These are phyloP conservation scores for Grosmannia huntii DNA, from an alignment of 2,329 filamentous ascomycete genomes.

Conservation along the genomic window DNA sequence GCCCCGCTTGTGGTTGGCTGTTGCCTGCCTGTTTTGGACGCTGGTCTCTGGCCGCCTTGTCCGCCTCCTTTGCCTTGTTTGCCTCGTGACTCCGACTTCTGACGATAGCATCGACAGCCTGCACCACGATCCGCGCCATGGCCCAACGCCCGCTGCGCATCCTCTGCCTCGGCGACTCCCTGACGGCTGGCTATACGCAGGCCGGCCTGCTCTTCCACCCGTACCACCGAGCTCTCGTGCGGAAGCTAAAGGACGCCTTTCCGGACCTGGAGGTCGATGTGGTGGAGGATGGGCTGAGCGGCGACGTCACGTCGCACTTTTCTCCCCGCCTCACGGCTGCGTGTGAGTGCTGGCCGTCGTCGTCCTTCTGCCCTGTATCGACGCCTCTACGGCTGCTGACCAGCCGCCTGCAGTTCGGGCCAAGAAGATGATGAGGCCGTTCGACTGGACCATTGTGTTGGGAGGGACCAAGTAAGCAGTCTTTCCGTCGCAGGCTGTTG, in stretches of 20 bases:
- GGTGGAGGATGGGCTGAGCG: conserved; percentile 16
- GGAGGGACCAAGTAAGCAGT: conserved; percentile 43
- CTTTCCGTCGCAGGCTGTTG: not conserved
- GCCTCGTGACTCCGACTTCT: not conserved
- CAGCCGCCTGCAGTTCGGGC: not conserved
- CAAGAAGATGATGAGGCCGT: conserved; percentile 15
- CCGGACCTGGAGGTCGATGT: conserved; percentile 18
- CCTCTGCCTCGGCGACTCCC: conserved; percentile 53
- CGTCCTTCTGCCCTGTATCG: not conserved
- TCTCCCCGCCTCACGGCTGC: conserved; percentile 14
- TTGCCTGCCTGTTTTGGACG: not conserved
- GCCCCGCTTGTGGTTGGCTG: not conserved
- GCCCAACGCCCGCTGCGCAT: conserved; percentile 30
- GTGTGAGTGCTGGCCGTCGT: conserved; percentile 10
- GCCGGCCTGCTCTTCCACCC: conserved; percentile 33
- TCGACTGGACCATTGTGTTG: conserved; percentile 50
- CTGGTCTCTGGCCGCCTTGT: too few species aligned
- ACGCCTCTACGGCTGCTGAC: not conserved
- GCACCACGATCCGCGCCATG: not conserved
- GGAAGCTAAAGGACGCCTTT: conserved; percentile 32
- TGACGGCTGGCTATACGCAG: conserved; percentile 42
- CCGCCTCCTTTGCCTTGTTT: not conserved
- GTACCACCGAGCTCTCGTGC: conserved; percentile 35
- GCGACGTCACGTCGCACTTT: conserved; percentile 15
- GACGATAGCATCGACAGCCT: too few species aligned